phyloP scores from a whole-genome alignment of 139 green algal genomes.

The Chlorella sorokiniana region DNA sequence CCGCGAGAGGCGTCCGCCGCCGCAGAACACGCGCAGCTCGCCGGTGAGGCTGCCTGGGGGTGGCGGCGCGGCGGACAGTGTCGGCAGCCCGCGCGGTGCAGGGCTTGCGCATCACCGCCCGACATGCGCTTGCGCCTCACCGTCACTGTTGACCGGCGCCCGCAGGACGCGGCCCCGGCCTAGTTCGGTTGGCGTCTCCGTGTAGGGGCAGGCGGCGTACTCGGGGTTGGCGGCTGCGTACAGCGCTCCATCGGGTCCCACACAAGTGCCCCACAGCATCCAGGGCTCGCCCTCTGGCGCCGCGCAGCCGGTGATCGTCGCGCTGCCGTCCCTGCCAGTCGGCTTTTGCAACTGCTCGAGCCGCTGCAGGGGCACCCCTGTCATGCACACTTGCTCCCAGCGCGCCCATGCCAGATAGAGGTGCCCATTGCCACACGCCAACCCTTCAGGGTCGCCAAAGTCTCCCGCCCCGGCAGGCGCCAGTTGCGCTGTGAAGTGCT shows the following conservation, averaged over 20 bases:
- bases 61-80: too few species aligned
- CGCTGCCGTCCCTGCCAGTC: not conserved
- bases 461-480: not conserved
- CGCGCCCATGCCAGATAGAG: not conserved
- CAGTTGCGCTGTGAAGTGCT: not conserved
- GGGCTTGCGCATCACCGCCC: not conserved
- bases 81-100: too few species aligned
- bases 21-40: not conserved
- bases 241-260: not conserved
- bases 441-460: not conserved
- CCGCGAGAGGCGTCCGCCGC: not conserved
- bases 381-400: not conserved
- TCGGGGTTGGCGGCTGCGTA: not conserved
- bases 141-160: not conserved
- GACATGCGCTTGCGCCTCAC: not conserved
- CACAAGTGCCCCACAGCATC: slow-evolving; percentile 8
- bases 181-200: not conserved
- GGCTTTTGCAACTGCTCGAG: not conserved
- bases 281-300: not conserved
- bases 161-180: not conserved
- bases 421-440: not conserved
- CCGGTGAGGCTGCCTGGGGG: not conserved
- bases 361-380: not conserved
- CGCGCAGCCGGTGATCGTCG: not conserved
- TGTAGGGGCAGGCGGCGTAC: not conserved